Base-by-base conservation (phyloP, 2,329 filamentous ascomycete genomes). In the Fusarium torulosum region DNA sequence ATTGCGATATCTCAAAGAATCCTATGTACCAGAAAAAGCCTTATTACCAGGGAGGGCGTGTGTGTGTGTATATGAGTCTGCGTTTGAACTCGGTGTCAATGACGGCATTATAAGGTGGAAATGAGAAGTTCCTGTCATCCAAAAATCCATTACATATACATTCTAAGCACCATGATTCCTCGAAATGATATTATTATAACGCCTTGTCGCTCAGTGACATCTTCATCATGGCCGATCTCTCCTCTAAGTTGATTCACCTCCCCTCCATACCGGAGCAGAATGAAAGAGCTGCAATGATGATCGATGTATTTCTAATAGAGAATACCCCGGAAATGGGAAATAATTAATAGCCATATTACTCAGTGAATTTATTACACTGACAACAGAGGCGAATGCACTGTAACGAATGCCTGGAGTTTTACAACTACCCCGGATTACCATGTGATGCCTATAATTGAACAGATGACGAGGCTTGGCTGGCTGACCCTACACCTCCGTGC, bases 391-490 rank as follows among this genome's bases (percentile, higher is more conserved):
- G 27, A 10, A 29, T 29, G 27, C 27, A 29, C 27, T 29, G 27
- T 11, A 29, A 10, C 27, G 9, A 29, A 29, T 29, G 10, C 27
- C 8, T 13, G 27, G 10, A 13, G 10, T 11, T 44, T 61, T 61
- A 31, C 50, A 45, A 15, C 19, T 51, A 63, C 59, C 38, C 51
- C 44, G 27, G 58, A 59, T 62, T 63, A 25, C 55, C 46, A 62
- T 53, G 53, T 53, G 54, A 54, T 58, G 38, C 44, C 19, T 21
- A 33, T 35, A 21, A 60, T 44, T 45, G 44, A 20, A 33, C 51
- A 47, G 65, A 61, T 67, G 65, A 67, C 64, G 59, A 67, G 65
- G 60, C 65, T 46, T 52, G 53, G 53, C 53, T 64, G 53, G 47
- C 65, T 68, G 59, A 52, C 57, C 33, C 49, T 53, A 35, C 31